These are phyloP conservation scores for Hymenoscyphus albidus DNA, from an alignment of 2,329 filamentous ascomycete species.

Conservation along the genomic window DNA sequence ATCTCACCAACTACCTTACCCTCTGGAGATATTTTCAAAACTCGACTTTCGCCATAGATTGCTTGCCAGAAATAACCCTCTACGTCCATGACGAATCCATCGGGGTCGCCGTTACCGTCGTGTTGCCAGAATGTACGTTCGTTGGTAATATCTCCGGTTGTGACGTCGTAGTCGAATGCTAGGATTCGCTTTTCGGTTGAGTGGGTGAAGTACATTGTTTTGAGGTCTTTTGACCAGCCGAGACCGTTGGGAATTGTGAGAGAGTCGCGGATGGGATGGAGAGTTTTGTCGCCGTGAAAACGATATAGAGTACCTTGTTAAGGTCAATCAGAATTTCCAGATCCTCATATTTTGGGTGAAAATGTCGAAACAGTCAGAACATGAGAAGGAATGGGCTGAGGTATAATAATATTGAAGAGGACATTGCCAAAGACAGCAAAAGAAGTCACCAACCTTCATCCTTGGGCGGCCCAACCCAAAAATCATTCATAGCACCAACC, in stretches of 20 bases:
- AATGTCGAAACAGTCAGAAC: not conserved
- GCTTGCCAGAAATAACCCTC: conserved; percentile 88
- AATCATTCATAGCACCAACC: conserved; percentile 84
- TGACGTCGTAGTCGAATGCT: conserved; percentile 67
- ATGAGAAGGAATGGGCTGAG: no score
- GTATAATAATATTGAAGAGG: no score
- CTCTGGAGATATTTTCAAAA: conserved; percentile 64
- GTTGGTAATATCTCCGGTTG: conserved; percentile 63
- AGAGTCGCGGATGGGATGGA: conserved; percentile 56
- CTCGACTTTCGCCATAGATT: conserved; percentile 72
- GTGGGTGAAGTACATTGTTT: conserved; percentile 72
- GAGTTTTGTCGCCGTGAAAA: conserved; percentile 58
- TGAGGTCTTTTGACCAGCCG: conserved; percentile 70
- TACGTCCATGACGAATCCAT: conserved; percentile 80
- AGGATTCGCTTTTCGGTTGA: conserved; percentile 67
- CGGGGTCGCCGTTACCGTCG: conserved; percentile 63
- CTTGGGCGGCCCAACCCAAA: conserved; percentile 40
- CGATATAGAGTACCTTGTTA: conserved; percentile 65
- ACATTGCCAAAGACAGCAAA: conserved; percentile 1
- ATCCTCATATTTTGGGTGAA: not conserved
- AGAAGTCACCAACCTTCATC: conserved; percentile 33
- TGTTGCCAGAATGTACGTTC: conserved; percentile 68
- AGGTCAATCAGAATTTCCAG: conserved; percentile 5
- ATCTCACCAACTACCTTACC: conserved; percentile 73
- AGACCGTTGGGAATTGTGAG: conserved; percentile 83